phyloP scores from a whole-genome alignment of 78 protist species.

The Dictyostelium purpureum region DNA sequence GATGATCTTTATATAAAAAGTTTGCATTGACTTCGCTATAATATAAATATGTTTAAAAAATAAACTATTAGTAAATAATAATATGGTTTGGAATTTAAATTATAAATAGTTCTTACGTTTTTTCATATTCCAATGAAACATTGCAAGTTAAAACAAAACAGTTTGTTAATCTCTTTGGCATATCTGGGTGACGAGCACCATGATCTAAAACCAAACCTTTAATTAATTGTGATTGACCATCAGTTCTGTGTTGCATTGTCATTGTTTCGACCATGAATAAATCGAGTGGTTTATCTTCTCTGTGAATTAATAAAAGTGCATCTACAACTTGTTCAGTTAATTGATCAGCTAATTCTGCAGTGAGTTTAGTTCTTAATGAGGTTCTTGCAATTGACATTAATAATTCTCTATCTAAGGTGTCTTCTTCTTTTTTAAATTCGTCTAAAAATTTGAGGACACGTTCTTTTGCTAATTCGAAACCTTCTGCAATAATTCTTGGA shows the following conservation, averaged over 20 bases:
- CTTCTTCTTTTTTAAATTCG: conserved; percentile 48
- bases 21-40: conserved; percentile 95
- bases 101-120: conserved; percentile 76
- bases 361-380: conserved; percentile 94
- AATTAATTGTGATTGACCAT: conserved; percentile 90
- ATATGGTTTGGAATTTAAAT: neutral
- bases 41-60: neutral
- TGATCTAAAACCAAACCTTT: conserved; percentile 99
- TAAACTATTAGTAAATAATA: neutral
- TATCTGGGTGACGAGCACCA: conserved; percentile 99
- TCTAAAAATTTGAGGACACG: conserved; percentile 86
- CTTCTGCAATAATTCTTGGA: conserved; percentile 98
- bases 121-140: conserved; percentile 99
- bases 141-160: conserved; percentile 94
- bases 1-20: conserved; percentile 92
- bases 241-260: conserved; percentile 97
- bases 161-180: conserved; percentile 94
- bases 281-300: conserved; percentile 89
- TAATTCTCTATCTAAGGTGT: conserved; percentile 86
- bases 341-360: conserved; percentile 83
- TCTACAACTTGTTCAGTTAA: conserved; percentile 96
- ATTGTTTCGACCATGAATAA: conserved; percentile 99
- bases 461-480: conserved; percentile 94
- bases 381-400: conserved; percentile 94
- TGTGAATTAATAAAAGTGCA: conserved; percentile 91